A percentile compares a stretch with the other conserved stretches of the same genome.
phyloP scores from a whole-genome alignment of 768 basidiomycete species.

The Suillus discolor region DNA sequence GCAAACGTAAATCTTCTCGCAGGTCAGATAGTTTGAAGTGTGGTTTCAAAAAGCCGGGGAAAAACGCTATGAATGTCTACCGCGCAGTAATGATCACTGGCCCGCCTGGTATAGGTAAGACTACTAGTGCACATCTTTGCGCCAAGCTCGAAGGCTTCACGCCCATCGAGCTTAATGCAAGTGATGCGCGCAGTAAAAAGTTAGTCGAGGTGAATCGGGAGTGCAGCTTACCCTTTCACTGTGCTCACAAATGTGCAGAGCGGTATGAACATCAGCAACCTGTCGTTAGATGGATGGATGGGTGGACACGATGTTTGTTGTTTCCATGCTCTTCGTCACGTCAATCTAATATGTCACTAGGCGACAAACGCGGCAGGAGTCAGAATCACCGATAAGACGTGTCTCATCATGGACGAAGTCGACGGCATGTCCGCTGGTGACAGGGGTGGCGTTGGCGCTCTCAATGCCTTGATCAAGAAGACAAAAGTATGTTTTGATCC shows the following conservation, averaged over 20 bases:
- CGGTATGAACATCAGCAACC: constrained; percentile 88
- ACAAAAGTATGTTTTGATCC: constrained; percentile 58
- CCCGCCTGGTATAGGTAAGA: constrained; percentile 97
- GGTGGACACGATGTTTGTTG: constrained; percentile 51
- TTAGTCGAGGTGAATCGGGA: constrained; percentile 77
- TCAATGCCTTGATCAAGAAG: constrained; percentile 92
- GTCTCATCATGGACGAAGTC: constrained; percentile 99
- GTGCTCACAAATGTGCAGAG: constrained; percentile 47
- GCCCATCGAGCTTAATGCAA: constrained; percentile 95
- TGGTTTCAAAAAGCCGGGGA: constrained; percentile 93
- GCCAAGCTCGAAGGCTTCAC: constrained; percentile 90
- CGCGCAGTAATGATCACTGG: constrained; percentile 91
- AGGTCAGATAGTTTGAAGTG: constrained; percentile 77
- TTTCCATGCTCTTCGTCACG: background rate
- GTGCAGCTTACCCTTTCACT: background rate
- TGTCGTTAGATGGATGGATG: constrained; percentile 86
- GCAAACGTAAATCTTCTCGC: background rate
- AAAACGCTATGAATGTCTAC: constrained; percentile 82
- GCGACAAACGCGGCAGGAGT: constrained; percentile 71
- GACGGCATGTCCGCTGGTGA: constrained; percentile 99
- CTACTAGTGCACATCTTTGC: constrained; percentile 91
- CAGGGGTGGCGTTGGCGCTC: constrained; percentile 92
- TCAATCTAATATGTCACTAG: constrained; percentile 28
- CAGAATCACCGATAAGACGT: constrained; percentile 73
- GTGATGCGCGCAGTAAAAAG: constrained; percentile 94